phyloP scores from a whole-genome alignment of 441 rosid genomes.

The Brassica balearica region DNA sequence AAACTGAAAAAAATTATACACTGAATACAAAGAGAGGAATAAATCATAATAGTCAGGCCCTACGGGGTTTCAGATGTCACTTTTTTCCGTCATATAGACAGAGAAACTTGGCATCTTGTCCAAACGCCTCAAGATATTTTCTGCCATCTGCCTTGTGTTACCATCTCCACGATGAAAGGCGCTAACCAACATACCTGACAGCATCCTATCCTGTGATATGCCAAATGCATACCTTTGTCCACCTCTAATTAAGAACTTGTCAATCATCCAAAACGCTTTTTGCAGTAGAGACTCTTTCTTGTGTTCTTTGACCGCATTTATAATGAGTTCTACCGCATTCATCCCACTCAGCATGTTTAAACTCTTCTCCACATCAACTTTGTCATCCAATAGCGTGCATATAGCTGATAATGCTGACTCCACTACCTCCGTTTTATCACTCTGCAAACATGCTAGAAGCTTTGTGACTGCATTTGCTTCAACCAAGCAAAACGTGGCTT shows the following conservation, averaged over 20 bases:
- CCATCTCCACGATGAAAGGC: conserved; percentile 84
- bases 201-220: conserved; percentile 76
- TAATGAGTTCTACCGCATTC: conserved; percentile 59
- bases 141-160: conserved; percentile 83
- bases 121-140: conserved; percentile 74
- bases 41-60: conserved; percentile 26
- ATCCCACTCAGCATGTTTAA: conserved; percentile 61
- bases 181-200: conserved; percentile 71
- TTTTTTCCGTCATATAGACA: conserved; percentile 41
- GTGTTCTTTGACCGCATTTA: conserved; percentile 77
- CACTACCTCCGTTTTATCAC: conserved; percentile 76
- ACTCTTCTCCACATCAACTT: conserved; percentile 75
- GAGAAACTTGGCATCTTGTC: conserved; percentile 73
- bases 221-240: conserved; percentile 59
- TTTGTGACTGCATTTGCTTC: conserved; percentile 81
- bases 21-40: conserved; percentile 24
- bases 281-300: conserved; percentile 70
- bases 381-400: conserved; percentile 82
- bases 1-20: conserved; percentile 36
- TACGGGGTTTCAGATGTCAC: conserved; percentile 21
- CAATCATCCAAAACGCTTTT: conserved; percentile 90
- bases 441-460: conserved; percentile 75
- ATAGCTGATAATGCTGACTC: conserved; percentile 85
- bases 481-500: conserved; percentile 83
- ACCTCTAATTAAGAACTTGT: conserved; percentile 75